Evolutionary conservation across 345 rosid genomes (phyloP).

Genomic region (Lagerstroemia speciosa): DNA sequence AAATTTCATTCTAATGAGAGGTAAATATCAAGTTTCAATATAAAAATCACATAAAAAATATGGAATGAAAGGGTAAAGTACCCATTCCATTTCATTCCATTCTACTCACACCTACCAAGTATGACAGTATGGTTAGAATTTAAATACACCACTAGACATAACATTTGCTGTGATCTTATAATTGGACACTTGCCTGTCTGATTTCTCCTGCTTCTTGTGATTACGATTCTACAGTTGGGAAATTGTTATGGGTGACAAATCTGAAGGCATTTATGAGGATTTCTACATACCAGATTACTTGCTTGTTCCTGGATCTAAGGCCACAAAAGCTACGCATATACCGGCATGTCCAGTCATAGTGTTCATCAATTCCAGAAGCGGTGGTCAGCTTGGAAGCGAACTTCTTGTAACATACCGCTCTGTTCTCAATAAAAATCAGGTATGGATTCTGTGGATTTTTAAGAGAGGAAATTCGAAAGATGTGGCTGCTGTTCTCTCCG

Average conservation of each 20-base stretch:
- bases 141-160: neutral
- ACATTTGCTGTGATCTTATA: neutral
- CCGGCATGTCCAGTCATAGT: slow-evolving; percentile 48
- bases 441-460: slow-evolving; percentile 4
- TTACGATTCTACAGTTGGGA: slow-evolving; percentile 2
- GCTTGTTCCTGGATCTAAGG: slow-evolving; percentile 10
- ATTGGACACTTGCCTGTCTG: neutral
- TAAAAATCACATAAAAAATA: too few species aligned
- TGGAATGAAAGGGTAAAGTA: too few species aligned
- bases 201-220: neutral
- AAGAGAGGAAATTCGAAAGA: neutral
- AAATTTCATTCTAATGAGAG: too few species aligned
- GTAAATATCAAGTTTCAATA: too few species aligned
- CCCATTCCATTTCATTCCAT: too few species aligned
- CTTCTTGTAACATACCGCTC: slow-evolving; percentile 47
- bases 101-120: neutral
- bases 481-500: neutral
- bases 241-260: slow-evolving; percentile 9
- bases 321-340: neutral
- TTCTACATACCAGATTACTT: slow-evolving; percentile 14
- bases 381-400: slow-evolving; percentile 62
- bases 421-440: slow-evolving; percentile 53
- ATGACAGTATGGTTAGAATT: neutral
- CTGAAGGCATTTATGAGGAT: slow-evolving; percentile 9
- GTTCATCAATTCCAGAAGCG: slow-evolving; percentile 64